phyloP scores from a whole-genome alignment of 2,329 filamentous ascomycete species.

The Calcarisporium arbuscula region DNA sequence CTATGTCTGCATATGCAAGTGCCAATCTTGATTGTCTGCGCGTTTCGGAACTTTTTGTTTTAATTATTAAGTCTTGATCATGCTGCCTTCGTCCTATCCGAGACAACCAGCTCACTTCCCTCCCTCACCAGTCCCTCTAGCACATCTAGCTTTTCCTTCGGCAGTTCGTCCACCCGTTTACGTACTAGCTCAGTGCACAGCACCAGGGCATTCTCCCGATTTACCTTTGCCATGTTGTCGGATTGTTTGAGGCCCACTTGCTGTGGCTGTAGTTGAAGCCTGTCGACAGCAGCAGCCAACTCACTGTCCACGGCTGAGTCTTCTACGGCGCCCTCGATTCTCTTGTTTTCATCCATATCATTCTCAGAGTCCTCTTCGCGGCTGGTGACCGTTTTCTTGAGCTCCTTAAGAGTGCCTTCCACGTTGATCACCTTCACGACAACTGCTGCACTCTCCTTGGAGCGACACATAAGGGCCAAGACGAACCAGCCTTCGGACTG shows the following conservation, averaged over 20 bases:
- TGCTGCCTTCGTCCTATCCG: slow-evolving; percentile 15
- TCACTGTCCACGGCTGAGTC: slow-evolving; percentile 11
- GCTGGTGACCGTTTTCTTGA: slow-evolving; percentile 45
- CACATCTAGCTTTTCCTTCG: slow-evolving; percentile 28
- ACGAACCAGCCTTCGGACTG: slow-evolving; percentile 58
- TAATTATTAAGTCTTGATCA: no score
- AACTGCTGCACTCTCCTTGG: slow-evolving; percentile 39
- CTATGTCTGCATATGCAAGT: no score
- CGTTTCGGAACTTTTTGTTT: slow-evolving; percentile 1
- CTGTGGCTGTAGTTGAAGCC: slow-evolving; percentile 38
- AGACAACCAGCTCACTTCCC: slow-evolving; percentile 40
- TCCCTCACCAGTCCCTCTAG: slow-evolving; percentile 44
- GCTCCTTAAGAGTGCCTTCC: slow-evolving; percentile 33
- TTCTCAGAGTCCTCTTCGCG: slow-evolving; percentile 17
- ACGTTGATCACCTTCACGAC: slow-evolving; percentile 37
- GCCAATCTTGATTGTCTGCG: no score
- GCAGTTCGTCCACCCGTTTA: slow-evolving; percentile 33
- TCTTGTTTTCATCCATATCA: slow-evolving; percentile 9
- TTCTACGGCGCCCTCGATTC: slow-evolving; percentile 12
- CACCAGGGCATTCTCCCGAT: slow-evolving; percentile 57
- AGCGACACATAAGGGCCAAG: slow-evolving; percentile 53
- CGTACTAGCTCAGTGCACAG: slow-evolving; percentile 49
- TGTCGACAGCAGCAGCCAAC: slow-evolving; percentile 19
- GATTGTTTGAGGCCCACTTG: slow-evolving; percentile 37
- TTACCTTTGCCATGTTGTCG: slow-evolving; percentile 42